Percentiles rank a stretch among this genome's conserved stretches.
phyloP scores from a whole-genome alignment of 163 green algal genomes.

The Scenedesmus sp. region DNA sequence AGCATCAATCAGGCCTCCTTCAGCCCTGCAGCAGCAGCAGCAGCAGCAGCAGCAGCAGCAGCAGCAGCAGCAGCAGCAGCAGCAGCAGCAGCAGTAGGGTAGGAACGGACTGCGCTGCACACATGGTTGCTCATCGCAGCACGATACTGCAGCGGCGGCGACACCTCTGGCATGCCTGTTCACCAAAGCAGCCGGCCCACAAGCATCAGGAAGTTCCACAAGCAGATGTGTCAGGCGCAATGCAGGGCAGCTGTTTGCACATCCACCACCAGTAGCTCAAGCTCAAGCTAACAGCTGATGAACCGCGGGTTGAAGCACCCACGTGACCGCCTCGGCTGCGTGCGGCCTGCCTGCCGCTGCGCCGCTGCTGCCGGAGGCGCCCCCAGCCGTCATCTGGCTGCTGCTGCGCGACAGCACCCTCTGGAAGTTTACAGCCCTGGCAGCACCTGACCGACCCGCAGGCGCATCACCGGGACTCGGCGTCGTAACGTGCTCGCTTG shows the following conservation, averaged over 20 bases:
- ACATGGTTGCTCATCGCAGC: not conserved
- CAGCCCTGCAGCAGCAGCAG: not conserved
- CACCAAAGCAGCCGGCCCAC: too few species aligned
- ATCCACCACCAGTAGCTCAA: not conserved
- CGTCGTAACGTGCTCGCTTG: not conserved
- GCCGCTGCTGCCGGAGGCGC: not conserved
- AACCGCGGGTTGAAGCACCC: not conserved
- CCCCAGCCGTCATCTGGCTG: not conserved
- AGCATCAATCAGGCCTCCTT: constrained; percentile 34
- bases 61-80: not conserved
- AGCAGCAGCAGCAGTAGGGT: too few species aligned
- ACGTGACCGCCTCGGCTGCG: not conserved
- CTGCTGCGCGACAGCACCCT: not conserved
- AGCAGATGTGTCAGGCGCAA: too few species aligned
- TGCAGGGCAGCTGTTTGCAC: not conserved
- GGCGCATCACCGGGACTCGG: not conserved
- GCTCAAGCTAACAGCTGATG: not conserved
- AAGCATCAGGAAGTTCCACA: not conserved
- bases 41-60: not conserved
- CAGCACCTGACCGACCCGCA: not conserved
- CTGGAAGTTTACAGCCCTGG: not conserved
- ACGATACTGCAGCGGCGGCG: not conserved
- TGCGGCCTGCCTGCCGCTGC: not conserved
- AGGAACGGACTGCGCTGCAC: not conserved
- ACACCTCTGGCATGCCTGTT: not conserved